phyloP scores from a whole-genome alignment of 345 rosid genomes.

The Erucastrum elatum region DNA sequence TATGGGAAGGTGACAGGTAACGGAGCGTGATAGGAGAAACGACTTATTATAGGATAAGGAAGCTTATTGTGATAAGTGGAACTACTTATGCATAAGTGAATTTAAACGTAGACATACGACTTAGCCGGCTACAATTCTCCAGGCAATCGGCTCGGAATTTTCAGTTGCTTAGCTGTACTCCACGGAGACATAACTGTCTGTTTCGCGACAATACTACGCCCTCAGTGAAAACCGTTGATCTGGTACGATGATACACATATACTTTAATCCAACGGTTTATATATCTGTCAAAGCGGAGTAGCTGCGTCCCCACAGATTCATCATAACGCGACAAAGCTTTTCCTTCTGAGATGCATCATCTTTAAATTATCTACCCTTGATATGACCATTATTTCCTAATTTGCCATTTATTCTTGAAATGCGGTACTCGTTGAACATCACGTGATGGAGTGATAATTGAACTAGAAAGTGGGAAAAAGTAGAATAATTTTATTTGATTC shows the following conservation, averaged over 20 bases:
- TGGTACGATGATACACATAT: background rate
- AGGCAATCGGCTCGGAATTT: slow-evolving; percentile 79
- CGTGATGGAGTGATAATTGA: slow-evolving; percentile 44
- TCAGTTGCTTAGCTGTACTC: slow-evolving; percentile 59
- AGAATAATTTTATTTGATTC: background rate
- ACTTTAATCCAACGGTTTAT: slow-evolving; percentile 37
- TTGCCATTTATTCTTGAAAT: slow-evolving; percentile 46
- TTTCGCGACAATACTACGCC: background rate
- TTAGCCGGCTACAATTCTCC: slow-evolving; percentile 73
- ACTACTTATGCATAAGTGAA: background rate
- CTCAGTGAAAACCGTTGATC: slow-evolving; percentile 3
- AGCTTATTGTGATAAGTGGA: background rate
- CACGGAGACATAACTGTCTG: slow-evolving; percentile 22
- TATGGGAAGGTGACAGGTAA: slow-evolving; percentile 53
- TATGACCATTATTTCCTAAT: slow-evolving; percentile 38
- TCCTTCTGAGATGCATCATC: slow-evolving; percentile 12
- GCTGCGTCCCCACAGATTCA: slow-evolving; percentile 37
- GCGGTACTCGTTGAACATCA: slow-evolving; percentile 43
- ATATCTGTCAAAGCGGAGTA: background rate
- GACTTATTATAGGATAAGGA: slow-evolving; percentile 21
- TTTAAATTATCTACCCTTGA: slow-evolving; percentile 12
- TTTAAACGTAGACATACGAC: slow-evolving; percentile 29
- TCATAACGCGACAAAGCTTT: slow-evolving; percentile 50
- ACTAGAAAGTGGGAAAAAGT: background rate
- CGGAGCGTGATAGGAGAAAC: accelerated